Base-by-base conservation (phyloP, 176 grass and related monocot genomes). In the Musa itinerans region DNA sequence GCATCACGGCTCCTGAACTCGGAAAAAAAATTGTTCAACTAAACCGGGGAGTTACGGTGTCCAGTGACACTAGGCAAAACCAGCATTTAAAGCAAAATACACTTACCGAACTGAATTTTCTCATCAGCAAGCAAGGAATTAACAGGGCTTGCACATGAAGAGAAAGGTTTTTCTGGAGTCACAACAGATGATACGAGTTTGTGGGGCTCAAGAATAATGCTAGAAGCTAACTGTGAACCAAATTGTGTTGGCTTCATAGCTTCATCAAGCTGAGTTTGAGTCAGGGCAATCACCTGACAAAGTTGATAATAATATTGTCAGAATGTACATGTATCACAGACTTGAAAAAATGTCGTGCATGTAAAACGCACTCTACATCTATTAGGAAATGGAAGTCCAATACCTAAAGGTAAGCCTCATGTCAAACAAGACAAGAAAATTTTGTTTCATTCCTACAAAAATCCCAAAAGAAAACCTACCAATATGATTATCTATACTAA, bases 61-160 rank as follows among this genome's bases (percentile, higher is more conserved):
- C 66, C 67, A 56, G 59, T 69, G 64, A 81, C 54, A 0, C 1
- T 27, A 22, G 68, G 70, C 61, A 53, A 65, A 76, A 34, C 24
- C 5, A 53, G 65, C 78, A 65, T 77, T 77, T 20, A 50, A 22
- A 14, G 69, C 23, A 20, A 14, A 63, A 82, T 80, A 10, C 68
- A 66, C 90, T 89, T 88, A 94, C 95, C 95, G 87, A 99, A 99
- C 78, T 94, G 95, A 80, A 99, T 99, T 81, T 91, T 99, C 80
- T 99, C 86, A 53, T 86, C 88, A 6, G 86, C 90, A 67, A 99
- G 71, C 76, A 99, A 83, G 77, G 95, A 99, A 65, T 87, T 91
- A 71, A 99, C 87, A 82, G 90, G 84, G 71, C 82, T 94, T 43
- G 34, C 34, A 43, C 34, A 43, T 43, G 34, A 43, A 43, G 34